Conservation (phyloP, 495 filamentous ascomycete genomes). For the Entonaema liquescens region DNA sequence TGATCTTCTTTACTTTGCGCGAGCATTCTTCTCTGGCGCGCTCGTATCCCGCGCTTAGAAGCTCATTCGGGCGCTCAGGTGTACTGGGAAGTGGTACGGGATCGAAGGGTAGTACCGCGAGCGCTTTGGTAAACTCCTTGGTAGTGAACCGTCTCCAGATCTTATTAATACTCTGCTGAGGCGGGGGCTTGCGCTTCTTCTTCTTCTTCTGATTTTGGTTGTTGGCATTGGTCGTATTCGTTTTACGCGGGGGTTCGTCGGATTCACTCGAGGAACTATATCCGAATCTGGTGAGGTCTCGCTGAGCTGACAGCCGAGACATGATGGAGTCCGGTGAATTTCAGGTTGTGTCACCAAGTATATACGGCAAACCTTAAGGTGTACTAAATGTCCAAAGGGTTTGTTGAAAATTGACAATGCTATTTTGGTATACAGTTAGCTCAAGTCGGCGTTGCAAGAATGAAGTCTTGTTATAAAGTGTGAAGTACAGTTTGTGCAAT, state of each 20-base stretch:
- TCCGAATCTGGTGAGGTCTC: slow-evolving; percentile 43
- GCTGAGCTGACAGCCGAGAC: slow-evolving; percentile 11
- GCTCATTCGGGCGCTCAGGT: slow-evolving; percentile 57
- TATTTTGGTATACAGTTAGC: slow-evolving; percentile 13
- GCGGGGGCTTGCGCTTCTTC: slow-evolving; percentile 68
- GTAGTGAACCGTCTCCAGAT: slow-evolving; percentile 84
- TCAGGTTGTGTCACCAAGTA: background rate
- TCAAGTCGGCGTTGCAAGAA: background rate
- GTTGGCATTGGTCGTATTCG: slow-evolving; percentile 26
- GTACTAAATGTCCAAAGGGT: slow-evolving; percentile 4
- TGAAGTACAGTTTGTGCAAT: background rate
- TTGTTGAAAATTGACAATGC: background rate
- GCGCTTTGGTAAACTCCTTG: slow-evolving; percentile 62
- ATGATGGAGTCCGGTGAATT: slow-evolving; percentile 10
- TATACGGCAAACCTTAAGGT: background rate
- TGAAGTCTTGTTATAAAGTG: background rate
- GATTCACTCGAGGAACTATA: slow-evolving; percentile 52
- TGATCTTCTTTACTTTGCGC: slow-evolving; percentile 84
- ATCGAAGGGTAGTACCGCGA: slow-evolving; percentile 58
- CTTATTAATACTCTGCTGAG: slow-evolving; percentile 77
- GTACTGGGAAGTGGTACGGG: slow-evolving; percentile 56
- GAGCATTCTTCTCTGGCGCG: slow-evolving; percentile 77
- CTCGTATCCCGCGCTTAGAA: slow-evolving; percentile 70
- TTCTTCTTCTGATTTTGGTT: slow-evolving; percentile 54
- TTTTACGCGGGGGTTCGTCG: slow-evolving; percentile 45